Evolutionary conservation across 2,329 filamentous ascomycete species (phyloP).

Genomic region (Sarocladiaceae sp.): DNA sequence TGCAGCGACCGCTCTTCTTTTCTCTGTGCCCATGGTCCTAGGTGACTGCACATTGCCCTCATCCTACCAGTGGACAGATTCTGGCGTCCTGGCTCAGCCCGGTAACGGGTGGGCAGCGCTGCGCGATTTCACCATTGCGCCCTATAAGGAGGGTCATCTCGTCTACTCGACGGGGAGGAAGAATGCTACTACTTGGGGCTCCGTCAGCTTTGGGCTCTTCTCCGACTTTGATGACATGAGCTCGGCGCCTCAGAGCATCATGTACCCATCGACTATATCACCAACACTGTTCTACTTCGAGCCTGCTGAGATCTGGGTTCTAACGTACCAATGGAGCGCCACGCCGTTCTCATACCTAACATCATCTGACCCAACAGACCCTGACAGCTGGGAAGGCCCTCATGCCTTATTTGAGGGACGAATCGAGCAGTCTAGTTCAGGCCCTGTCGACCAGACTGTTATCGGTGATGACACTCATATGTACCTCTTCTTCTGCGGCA

Average conservation of each 20-base stretch:
- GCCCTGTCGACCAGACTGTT: slow-evolving; percentile 55
- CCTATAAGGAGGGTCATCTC: slow-evolving; percentile 52
- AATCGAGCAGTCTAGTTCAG: slow-evolving; percentile 48
- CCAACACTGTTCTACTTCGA: slow-evolving; percentile 58
- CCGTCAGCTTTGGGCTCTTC: slow-evolving; percentile 53
- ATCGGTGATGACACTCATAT: slow-evolving; percentile 56
- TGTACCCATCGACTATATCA: slow-evolving; percentile 47
- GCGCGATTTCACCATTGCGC: slow-evolving; percentile 55
- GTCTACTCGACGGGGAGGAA: slow-evolving; percentile 52
- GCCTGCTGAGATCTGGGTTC: slow-evolving; percentile 56
- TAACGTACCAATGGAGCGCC: slow-evolving; percentile 58
- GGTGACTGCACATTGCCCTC: too few relatives aligned
- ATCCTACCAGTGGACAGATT: slow-evolving; percentile 51
- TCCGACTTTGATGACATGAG: slow-evolving; percentile 48
- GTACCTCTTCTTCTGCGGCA: slow-evolving; percentile 62
- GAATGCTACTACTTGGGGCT: slow-evolving; percentile 37
- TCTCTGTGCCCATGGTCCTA: too few relatives aligned
- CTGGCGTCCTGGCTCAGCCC: slow-evolving; percentile 43
- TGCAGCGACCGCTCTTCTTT: too few relatives aligned
- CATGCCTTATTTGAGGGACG: slow-evolving; percentile 52
- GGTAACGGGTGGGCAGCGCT: slow-evolving; percentile 51
- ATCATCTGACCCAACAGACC: slow-evolving; percentile 49
- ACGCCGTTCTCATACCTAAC: slow-evolving; percentile 55
- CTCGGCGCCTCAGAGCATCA: slow-evolving; percentile 45
- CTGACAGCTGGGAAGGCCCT: slow-evolving; percentile 49